phyloP scores from a whole-genome alignment of 345 rosid genomes.

The Euphorbia tirucalli region DNA sequence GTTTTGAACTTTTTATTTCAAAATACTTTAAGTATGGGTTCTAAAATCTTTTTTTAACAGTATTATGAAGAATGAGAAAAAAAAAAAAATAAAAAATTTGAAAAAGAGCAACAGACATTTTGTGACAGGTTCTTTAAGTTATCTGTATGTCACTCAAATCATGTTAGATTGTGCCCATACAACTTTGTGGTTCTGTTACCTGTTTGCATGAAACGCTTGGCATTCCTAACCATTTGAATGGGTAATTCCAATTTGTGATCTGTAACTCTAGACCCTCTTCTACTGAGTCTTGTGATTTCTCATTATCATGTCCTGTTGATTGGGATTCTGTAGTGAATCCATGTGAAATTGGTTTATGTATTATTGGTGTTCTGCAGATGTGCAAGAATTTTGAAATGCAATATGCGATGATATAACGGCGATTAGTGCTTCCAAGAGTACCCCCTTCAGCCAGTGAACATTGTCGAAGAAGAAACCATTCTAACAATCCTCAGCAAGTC shows the following conservation, averaged over 20 bases:
- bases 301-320: background rate
- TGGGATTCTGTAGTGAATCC: background rate
- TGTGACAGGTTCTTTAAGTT: background rate
- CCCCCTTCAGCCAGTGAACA: background rate
- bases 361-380: constrained; percentile 25
- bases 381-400: constrained; percentile 23
- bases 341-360: background rate
- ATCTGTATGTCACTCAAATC: background rate
- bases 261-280: background rate
- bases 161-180: background rate
- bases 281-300: background rate
- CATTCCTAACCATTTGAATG: background rate
- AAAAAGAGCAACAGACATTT: background rate
- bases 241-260: background rate
- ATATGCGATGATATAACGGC: background rate
- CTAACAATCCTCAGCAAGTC: constrained; percentile 12
- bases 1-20: background rate
- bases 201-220: background rate
- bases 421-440: background rate
- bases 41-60: background rate
- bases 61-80: background rate
- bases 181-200: background rate
- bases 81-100: too few relatives aligned
- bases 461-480: constrained; percentile 7
- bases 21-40: background rate